Base-by-base conservation (phyloP, 768 basidiomycete genomes). In the Phylloporus scabripes region DNA sequence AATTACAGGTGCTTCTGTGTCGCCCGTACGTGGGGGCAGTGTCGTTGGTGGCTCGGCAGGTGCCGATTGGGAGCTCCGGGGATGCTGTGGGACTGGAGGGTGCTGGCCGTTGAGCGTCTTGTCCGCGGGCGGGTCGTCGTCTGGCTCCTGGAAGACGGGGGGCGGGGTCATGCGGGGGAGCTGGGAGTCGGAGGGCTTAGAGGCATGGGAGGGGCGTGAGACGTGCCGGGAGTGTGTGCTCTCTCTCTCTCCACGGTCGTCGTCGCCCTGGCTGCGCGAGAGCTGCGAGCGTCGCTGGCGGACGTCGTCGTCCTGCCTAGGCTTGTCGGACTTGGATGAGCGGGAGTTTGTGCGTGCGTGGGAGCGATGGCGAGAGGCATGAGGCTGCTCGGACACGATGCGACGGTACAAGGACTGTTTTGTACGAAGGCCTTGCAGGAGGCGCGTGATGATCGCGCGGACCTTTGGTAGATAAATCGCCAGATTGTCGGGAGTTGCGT, bases 361-460 rank as follows among this genome's bases (percentile, higher is more conserved):
- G 11, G 72, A 78, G 3, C 71, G 67, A 40, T 68, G 66, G 51
- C 73, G 73, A 45, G 53, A 51, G 0, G 46, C 18, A 5, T 77
- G 75, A 49, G 75, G 73, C 49, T 78, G 75, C 51, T 87, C 83
- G 24, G 82, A 79, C 23, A 84, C 76, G 50, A 86, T 78, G 56
- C 81, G 79, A 20, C 92, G 82, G 68, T 95, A 96, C 55, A 83
- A 75, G 33, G 87, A 83, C 69, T 99, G 95, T 67, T 97, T 97
- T 42, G 72, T 79, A 44, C 94, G 87, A n/a, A 99, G 75, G 12
- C 94, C 95, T 60, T 92, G 87, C 26, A 99, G 69, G n/a, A 99
- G 75, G 61, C 80, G 83, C 31, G 92, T 94, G 62, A 98, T 97
- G 62, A 96, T 95, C 59, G 78, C 77, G 46, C 95, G 85, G 41